Evolutionary conservation across 805 yeast species (phyloP).

Genomic region (Kurtzmaniella fragi): DNA sequence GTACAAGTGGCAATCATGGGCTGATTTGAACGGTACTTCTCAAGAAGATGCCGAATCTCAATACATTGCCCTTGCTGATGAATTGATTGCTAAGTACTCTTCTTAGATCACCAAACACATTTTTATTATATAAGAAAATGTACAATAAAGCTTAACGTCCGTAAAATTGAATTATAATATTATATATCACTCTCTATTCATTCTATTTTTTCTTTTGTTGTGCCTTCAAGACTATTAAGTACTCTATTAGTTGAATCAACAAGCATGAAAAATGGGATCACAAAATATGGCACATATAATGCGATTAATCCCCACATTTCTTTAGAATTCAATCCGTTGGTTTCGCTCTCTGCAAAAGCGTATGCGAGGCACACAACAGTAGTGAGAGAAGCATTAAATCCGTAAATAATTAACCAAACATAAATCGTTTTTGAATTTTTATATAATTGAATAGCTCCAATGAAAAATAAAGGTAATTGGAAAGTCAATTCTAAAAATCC

Average conservation of each 20-base stretch:
- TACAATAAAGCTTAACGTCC: too few species aligned
- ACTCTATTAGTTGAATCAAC: slow-evolving; percentile 35
- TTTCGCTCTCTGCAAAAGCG: slow-evolving; percentile 31
- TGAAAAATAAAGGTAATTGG: slow-evolving; percentile 76
- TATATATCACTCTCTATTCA: not conserved
- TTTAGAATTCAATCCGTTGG: slow-evolving; percentile 27
- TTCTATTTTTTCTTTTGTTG: slow-evolving; percentile 1
- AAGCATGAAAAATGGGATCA: slow-evolving; percentile 58
- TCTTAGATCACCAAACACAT: slow-evolving; percentile 5
- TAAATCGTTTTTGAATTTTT: slow-evolving; percentile 10
- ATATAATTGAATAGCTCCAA: slow-evolving; percentile 28
- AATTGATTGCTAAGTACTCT: slow-evolving; percentile 46
- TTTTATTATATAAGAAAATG: too few species aligned
- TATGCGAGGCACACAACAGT: slow-evolving; percentile 68
- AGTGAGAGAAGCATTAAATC: slow-evolving; percentile 77
- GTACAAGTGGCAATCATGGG: slow-evolving; percentile 98
- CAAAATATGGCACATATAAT: slow-evolving; percentile 66
- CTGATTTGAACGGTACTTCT: slow-evolving; percentile 74
- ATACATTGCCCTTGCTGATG: slow-evolving; percentile 64
- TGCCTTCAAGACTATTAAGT: not conserved
- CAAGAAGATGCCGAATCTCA: slow-evolving; percentile 88
- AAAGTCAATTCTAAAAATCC: slow-evolving; percentile 67
- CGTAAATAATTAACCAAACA: slow-evolving; percentile 55
- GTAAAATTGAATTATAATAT: not conserved
- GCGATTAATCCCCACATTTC: slow-evolving; percentile 42